A percentile compares a stretch with the other conserved stretches of the same genome.
These are phyloP conservation scores for Boeremia exigua DNA, from an alignment of 2,329 filamentous ascomycete genomes.

Conservation along the genomic window DNA sequence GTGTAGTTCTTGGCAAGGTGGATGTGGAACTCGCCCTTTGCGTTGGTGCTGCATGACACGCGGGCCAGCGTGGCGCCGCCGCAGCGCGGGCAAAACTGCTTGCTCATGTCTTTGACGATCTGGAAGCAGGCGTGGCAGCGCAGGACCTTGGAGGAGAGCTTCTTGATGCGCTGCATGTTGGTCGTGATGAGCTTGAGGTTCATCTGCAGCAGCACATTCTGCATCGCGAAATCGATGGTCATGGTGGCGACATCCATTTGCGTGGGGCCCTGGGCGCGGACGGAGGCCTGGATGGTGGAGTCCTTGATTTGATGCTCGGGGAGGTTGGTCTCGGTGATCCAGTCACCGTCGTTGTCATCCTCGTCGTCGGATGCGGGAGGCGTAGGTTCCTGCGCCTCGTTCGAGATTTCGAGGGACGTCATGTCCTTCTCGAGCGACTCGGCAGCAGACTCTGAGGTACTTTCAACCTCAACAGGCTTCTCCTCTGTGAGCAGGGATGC, in stretches of 20 bases:
- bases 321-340: slow-evolving; percentile 95
- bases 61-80: slow-evolving; percentile 86
- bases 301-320: slow-evolving; percentile 81
- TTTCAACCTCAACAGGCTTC: slow-evolving; percentile 11
- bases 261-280: slow-evolving; percentile 57
- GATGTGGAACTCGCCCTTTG: slow-evolving; percentile 79
- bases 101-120: slow-evolving; percentile 79
- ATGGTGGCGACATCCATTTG: slow-evolving; percentile 87
- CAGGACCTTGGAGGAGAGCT: slow-evolving; percentile 86
- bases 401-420: slow-evolving; percentile 28
- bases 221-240: slow-evolving; percentile 96
- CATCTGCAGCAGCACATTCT: slow-evolving; percentile 93
- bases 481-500: slow-evolving; percentile 6
- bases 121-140: slow-evolving; percentile 84
- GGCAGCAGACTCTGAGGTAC: slow-evolving; percentile 2
- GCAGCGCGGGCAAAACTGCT: slow-evolving; percentile 92
- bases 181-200: slow-evolving; percentile 89
- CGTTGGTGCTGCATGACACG: slow-evolving; percentile 83
- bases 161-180: slow-evolving; percentile 77
- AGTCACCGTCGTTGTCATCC: slow-evolving; percentile 67
- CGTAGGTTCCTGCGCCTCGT: slow-evolving; percentile 22
- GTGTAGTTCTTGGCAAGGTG: slow-evolving; percentile 95
- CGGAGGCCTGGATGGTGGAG: slow-evolving; percentile 46
- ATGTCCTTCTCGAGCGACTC: slow-evolving; percentile 25
- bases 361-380: slow-evolving; percentile 26